Evolutionary conservation across 139 green algal species (phyloP), one percentile per base, ranked within the genome.

Genomic region (Haematococcus sp.): DNA sequence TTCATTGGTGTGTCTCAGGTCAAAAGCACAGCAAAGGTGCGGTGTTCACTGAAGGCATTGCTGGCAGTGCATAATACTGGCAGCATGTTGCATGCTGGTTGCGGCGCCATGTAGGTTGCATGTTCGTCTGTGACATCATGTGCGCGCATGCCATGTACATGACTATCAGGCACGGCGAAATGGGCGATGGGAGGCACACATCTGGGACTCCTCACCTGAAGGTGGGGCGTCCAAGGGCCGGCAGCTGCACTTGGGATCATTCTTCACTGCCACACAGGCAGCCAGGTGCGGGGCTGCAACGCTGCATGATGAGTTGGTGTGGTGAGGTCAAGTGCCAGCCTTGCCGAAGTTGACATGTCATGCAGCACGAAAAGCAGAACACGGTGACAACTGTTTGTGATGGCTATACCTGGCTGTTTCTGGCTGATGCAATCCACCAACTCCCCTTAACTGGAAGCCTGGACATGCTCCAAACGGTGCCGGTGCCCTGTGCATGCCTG

Each of bases 71-170:
- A 5, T 25, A 60, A 25, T 4, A 25, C 52, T 16, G 52, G 11
- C 52, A 30, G 9, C 9, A n/a, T 30, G 20, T 60, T 25, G 56
- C 63, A 16, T 81, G 69, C 63, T 25, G 70, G 17, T 64, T 74
- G 27, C 23, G 49, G 20, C 34, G 52, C 34, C 51, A 61, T 11
- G 28, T 3, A 22, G 25, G 33, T 22, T 34, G 58, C 30, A 34
- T 65, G n/a, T 65, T 22, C 4, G n/a, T 4, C n/a, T 16, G 4
- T 65, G 58, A 28, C n/a, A 63, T 17, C 27, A 70, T 55, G 74
- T 54, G 13, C 52, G 74, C 31, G 34, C 20, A 27, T 56, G 63
- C 7, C 35, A 70, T 27, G 34, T 32, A 4, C 16, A 54, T 23
- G 17, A 70, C 20, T 31, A 16, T 4, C 34, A 35, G 51, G 28